phyloP scores from a whole-genome alignment of 1,284 basidiomycete species.

The Cerioporus squamosus region DNA sequence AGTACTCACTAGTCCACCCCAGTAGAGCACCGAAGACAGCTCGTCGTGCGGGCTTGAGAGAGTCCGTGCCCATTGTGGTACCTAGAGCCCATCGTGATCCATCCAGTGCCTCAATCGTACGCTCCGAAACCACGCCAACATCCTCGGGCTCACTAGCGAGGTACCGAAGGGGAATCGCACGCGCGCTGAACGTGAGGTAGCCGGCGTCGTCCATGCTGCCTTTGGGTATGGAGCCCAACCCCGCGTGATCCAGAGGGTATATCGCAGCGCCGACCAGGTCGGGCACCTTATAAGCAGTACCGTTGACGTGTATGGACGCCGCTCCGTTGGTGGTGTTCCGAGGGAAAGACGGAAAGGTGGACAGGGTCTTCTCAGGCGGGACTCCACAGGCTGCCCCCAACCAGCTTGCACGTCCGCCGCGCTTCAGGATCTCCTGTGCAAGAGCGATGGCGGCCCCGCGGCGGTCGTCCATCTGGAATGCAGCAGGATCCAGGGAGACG shows the following conservation, averaged over 20 bases:
- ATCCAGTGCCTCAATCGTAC: background rate
- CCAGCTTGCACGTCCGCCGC: constrained; percentile 29
- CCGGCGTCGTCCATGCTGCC: constrained; percentile 14
- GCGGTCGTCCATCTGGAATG: constrained; percentile 25
- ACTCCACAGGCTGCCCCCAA: constrained; percentile 16
- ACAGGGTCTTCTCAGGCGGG: constrained; percentile 16
- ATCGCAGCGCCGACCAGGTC: background rate
- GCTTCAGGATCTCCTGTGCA: constrained; percentile 22
- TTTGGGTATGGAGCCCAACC: constrained; percentile 1
- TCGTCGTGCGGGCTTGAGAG: background rate
- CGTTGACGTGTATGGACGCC: background rate
- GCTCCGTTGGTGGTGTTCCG: constrained; percentile 11
- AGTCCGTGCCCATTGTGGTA: no score
- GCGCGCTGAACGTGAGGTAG: constrained; percentile 5
- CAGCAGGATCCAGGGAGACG: constrained; percentile 21
- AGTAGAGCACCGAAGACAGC: constrained; percentile 7
- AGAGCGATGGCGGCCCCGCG: constrained; percentile 29
- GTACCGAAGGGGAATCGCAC: background rate
- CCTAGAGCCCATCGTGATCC: constrained; percentile 3
- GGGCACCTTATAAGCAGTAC: background rate
- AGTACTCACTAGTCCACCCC: constrained; percentile 12
- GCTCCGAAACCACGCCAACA: background rate
- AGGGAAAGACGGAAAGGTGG: constrained; percentile 30
- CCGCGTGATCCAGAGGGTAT: background rate
- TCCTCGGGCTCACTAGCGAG: background rate